phyloP scores from a whole-genome alignment of 176 grass and related monocot species.

The Carex littledalei region DNA sequence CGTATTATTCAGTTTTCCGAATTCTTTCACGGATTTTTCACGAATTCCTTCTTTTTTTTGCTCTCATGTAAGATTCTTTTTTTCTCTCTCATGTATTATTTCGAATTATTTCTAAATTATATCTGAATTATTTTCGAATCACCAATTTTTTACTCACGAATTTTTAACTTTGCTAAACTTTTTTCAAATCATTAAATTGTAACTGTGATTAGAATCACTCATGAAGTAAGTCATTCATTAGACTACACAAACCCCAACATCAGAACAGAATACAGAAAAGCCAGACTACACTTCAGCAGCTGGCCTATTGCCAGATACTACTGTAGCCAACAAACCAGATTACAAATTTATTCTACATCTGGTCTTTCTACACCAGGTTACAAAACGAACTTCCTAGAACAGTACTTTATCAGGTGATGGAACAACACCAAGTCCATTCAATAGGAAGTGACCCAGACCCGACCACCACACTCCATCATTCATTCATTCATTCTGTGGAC shows the following conservation, averaged over 20 bases:
- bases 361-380: not conserved
- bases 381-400: not conserved
- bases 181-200: too few relatives aligned
- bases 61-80: too few relatives aligned
- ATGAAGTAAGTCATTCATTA: not conserved
- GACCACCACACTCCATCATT: not conserved
- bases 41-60: too few relatives aligned
- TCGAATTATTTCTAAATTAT: too few relatives aligned
- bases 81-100: too few relatives aligned
- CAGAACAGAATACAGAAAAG: not conserved
- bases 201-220: too few relatives aligned
- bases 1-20: too few relatives aligned
- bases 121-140: too few relatives aligned
- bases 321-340: constrained; percentile 14
- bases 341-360: not conserved
- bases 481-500: constrained; percentile 28
- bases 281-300: not conserved
- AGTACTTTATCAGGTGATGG: not conserved
- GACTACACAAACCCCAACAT: not conserved
- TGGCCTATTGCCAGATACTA: constrained; percentile 11
- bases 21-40: too few relatives aligned
- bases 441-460: not conserved
- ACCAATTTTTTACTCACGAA: too few relatives aligned
- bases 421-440: constrained; percentile 4
- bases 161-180: too few relatives aligned